Percentiles rank a stretch among this genome's conserved stretches.
Evolutionary conservation across 331 rosid species (phyloP).

Genomic region (Malus hybrid): DNA sequence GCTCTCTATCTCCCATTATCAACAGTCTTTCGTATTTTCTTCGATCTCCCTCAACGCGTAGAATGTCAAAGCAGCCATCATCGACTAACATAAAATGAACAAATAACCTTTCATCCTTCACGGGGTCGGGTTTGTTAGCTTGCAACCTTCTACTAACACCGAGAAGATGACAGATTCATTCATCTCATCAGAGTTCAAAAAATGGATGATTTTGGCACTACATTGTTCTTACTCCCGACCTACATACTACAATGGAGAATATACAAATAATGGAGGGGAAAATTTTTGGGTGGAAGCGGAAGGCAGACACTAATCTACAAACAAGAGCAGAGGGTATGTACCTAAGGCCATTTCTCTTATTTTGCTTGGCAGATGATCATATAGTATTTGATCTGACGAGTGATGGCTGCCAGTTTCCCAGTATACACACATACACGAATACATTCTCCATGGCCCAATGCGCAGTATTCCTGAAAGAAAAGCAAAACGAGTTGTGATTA

Average conservation of each 20-base stretch:
- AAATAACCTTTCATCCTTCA: too few relatives aligned
- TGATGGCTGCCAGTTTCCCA: not conserved
- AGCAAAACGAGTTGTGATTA: not conserved
- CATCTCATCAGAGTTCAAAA: not conserved
- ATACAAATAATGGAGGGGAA: not conserved
- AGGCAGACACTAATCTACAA: slow-evolving; percentile 1
- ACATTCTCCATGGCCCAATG: not conserved
- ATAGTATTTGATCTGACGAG: not conserved
- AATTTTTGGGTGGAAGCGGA: not conserved
- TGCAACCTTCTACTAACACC: too few relatives aligned
- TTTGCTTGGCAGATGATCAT: slow-evolving; percentile 2
- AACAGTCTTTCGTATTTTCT: not conserved
- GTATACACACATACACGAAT: not conserved
- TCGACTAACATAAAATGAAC: not conserved
- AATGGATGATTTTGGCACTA: not conserved
- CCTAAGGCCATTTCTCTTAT: not conserved
- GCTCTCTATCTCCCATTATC: not conserved
- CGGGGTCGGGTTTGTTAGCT: too few relatives aligned
- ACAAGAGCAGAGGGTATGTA: slow-evolving; percentile 4
- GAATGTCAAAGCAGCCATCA: slow-evolving; percentile 9
- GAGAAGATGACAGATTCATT: too few relatives aligned
- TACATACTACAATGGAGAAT: not conserved
- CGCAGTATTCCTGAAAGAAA: slow-evolving; percentile 13
- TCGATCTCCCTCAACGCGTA: not conserved
- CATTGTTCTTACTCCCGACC: not conserved